Percentiles rank a stretch among this genome's conserved stretches.
These are phyloP conservation scores for Przewalskia tangutica DNA, from an alignment of 257 asterid species.

Conservation along the genomic window DNA sequence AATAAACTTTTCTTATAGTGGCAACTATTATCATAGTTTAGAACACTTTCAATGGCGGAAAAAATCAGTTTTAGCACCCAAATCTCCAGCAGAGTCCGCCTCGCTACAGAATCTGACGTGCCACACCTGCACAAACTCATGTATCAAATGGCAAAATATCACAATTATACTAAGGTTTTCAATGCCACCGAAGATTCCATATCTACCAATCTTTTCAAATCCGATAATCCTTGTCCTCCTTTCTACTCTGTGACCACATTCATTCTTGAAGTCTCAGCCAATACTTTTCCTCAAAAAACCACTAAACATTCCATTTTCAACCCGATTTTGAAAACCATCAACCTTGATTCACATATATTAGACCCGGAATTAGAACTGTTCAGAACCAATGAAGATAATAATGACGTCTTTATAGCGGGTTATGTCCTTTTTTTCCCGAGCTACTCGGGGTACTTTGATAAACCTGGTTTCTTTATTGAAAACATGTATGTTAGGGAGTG, in stretches of 20 bases:
- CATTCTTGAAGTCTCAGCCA: constrained; percentile 42
- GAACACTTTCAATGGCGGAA: neutral
- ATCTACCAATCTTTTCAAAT: constrained; percentile 47
- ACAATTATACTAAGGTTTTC: constrained; percentile 41
- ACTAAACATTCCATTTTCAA: neutral
- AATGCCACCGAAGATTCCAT: constrained; percentile 37
- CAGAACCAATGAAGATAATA: neutral
- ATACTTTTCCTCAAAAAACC: constrained; percentile 15
- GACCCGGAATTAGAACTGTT: neutral
- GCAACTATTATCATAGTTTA: neutral
- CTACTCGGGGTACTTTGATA: constrained; percentile 10
- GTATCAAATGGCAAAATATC: constrained; percentile 54
- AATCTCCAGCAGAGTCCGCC: constrained; percentile 42
- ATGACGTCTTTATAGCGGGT: constrained; percentile 1
- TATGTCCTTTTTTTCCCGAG: constrained; percentile 8
- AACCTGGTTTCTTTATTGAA: constrained; percentile 7
- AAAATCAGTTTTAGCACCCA: neutral
- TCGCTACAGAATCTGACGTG: constrained; percentile 37
- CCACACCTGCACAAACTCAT: constrained; percentile 64
- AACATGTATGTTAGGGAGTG: constrained; percentile 11
- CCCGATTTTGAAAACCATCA: neutral
- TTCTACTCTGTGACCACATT: constrained; percentile 44
- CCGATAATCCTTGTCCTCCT: constrained; percentile 33
- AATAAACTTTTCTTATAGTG: neutral
- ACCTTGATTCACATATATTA: neutral